Percentiles rank a stretch among this genome's conserved stretches.
phyloP scores from a whole-genome alignment of 2,329 filamentous ascomycete genomes.

The Verticillium isaacii region DNA sequence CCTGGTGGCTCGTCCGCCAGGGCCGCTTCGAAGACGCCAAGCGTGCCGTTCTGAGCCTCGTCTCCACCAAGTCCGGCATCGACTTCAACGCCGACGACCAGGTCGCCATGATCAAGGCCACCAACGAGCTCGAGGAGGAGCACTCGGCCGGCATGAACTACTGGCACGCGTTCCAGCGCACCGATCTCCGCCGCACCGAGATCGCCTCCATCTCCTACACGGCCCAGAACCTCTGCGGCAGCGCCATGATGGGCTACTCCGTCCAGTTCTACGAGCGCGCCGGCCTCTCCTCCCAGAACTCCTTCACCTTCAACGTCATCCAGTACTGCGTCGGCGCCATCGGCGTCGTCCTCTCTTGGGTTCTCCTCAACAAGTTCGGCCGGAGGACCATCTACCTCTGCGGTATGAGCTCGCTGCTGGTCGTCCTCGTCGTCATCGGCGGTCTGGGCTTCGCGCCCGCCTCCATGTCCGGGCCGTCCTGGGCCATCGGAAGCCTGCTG shows the following conservation, averaged over 20 bases:
- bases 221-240: conserved; percentile 42
- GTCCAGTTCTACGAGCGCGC: conserved; percentile 30
- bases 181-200: conserved; percentile 48
- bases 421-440: conserved; percentile 35
- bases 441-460: conserved; percentile 27
- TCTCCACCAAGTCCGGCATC: conserved; percentile 26
- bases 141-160: conserved; percentile 39
- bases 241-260: conserved; percentile 39
- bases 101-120: conserved; percentile 50
- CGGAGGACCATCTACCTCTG: conserved; percentile 44
- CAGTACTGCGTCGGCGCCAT: conserved; percentile 46
- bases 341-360: conserved; percentile 47
- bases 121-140: conserved; percentile 42
- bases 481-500: conserved; percentile 41
- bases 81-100: conserved; percentile 40
- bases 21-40: conserved; percentile 34
- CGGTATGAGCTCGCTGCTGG: conserved; percentile 35
- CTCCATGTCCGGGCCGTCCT: conserved; percentile 22
- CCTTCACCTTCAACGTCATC: conserved; percentile 40
- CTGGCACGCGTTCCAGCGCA: conserved; percentile 45
- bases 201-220: conserved; percentile 45
- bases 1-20: conserved; percentile 47
- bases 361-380: conserved; percentile 41
- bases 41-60: conserved; percentile 35
- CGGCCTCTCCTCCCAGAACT: conserved; percentile 36